Evolutionary conservation across 768 basidiomycete genomes (phyloP).

Genomic region (Boletus subparvulus): DNA sequence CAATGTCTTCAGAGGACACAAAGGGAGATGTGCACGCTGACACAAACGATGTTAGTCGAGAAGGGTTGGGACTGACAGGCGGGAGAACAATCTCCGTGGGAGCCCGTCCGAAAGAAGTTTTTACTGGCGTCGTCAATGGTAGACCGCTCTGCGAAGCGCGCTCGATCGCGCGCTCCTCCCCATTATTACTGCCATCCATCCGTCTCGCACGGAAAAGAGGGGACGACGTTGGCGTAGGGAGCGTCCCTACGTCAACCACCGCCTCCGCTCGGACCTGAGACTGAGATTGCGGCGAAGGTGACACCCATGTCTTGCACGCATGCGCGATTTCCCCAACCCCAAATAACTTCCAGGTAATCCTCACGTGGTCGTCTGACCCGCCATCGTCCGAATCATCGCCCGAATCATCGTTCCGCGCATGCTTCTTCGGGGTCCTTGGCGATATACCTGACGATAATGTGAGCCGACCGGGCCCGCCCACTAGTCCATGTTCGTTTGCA

Average conservation of each 20-base stretch:
- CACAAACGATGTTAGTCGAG: background rate
- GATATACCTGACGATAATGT: background rate
- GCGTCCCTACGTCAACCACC: background rate
- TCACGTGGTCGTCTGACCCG: conserved; percentile 48
- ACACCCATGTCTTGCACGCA: conserved; percentile 15
- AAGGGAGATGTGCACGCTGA: conserved; percentile 17
- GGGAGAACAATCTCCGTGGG: conserved; percentile 5
- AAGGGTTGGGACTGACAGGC: background rate
- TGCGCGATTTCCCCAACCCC: conserved; percentile 35
- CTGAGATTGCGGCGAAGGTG: conserved; percentile 15
- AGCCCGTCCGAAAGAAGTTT: background rate
- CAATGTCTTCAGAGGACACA: conserved; percentile 5
- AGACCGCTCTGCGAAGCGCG: background rate
- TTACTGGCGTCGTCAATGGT: background rate
- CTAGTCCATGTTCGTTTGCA: background rate
- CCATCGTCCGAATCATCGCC: conserved; percentile 43
- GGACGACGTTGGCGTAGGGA: conserved; percentile 30
- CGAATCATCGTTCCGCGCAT: conserved; percentile 39
- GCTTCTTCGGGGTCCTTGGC: background rate
- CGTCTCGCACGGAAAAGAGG: conserved; percentile 5
- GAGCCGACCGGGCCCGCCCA: background rate
- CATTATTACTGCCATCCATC: background rate
- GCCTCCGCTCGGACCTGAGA: background rate
- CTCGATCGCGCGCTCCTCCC: conserved; percentile 6
- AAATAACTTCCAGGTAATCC: conserved; percentile 58